These are phyloP conservation scores for Hyphodiscus sp. DNA, from an alignment of 2,329 filamentous ascomycete genomes.

Conservation along the genomic window DNA sequence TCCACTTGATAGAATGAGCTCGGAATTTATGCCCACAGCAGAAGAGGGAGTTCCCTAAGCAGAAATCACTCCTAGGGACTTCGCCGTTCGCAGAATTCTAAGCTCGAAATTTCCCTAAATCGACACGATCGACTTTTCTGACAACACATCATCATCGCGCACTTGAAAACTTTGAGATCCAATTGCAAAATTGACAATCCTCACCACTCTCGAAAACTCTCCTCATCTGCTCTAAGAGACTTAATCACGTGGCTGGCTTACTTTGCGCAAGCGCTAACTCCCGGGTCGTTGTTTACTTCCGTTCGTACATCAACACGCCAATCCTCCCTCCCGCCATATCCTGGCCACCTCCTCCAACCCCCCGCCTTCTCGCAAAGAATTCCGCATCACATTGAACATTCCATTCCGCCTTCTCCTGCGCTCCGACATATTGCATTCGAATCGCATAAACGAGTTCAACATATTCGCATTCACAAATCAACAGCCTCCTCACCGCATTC, in stretches of 20 bases:
- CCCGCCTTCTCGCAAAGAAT: slow-evolving; percentile 3
- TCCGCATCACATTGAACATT: neutral
- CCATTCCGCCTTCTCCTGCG: neutral
- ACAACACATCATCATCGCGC: neutral
- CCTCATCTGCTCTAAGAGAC: neutral
- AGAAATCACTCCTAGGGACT: too few species aligned
- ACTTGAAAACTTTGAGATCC: neutral
- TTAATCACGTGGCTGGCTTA: neutral
- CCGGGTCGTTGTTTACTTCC: slow-evolving; percentile 2
- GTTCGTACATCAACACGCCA: slow-evolving; percentile 8
- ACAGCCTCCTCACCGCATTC: neutral
- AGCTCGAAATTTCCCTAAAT: neutral
- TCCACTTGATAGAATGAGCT: too few species aligned
- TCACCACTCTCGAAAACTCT: neutral
- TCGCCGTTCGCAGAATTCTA: neutral
- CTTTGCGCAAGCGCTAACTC: neutral
- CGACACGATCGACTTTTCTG: neutral
- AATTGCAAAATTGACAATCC: neutral
- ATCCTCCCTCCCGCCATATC: neutral
- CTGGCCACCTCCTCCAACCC: neutral
- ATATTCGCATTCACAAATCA: slow-evolving; percentile 23
- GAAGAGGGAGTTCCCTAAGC: too few species aligned
- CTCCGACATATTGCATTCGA: slow-evolving; percentile 15
- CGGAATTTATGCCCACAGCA: too few species aligned
- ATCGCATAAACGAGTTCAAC: slow-evolving; percentile 43